A percentile compares a stretch with the other conserved stretches of the same genome.
These are phyloP conservation scores for Allium fistulosum DNA, from an alignment of 106 monocot genomes.

Conservation along the genomic window DNA sequence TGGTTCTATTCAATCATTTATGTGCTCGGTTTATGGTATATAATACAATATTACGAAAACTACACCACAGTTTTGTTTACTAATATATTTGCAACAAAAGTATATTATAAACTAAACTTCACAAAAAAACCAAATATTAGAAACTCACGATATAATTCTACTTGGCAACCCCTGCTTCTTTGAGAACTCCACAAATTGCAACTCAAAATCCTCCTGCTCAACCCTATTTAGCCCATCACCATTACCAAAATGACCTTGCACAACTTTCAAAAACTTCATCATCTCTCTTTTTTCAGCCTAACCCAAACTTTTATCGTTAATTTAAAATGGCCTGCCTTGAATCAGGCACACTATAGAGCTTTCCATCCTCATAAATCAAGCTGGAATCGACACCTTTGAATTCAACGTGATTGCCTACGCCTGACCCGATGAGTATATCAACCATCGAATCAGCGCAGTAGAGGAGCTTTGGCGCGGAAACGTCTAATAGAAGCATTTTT, in stretches of 20 bases:
- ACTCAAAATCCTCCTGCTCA: constrained; percentile 47
- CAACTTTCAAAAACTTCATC: constrained; percentile 65
- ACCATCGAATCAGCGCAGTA: constrained; percentile 78
- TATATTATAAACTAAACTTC: too few species aligned
- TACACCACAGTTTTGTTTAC: too few species aligned
- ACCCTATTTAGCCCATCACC: constrained; percentile 10
- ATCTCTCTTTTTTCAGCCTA: constrained; percentile 70
- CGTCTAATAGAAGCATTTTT: constrained; percentile 45
- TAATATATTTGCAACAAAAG: too few species aligned
- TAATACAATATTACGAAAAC: too few species aligned
- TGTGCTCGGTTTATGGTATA: too few species aligned
- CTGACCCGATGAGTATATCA: constrained; percentile 66
- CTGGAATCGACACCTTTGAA: constrained; percentile 82
- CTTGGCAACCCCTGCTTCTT: constrained; percentile 59
- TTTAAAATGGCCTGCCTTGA: constrained; percentile 89
- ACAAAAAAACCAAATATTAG: neutral
- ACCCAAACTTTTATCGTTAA: constrained; percentile 50
- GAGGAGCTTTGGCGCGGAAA: constrained; percentile 63
- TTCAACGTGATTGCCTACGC: constrained; percentile 77
- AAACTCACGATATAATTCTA: constrained; percentile 67
- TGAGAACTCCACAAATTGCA: constrained; percentile 63
- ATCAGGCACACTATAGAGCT: constrained; percentile 57
- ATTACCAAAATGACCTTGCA: constrained; percentile 37
- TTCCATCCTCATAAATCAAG: constrained; percentile 72
- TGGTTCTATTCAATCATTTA: too few species aligned